Evolutionary conservation across 2,329 filamentous ascomycete species (phyloP).

Genomic region (Mycogone perniciosa): DNA sequence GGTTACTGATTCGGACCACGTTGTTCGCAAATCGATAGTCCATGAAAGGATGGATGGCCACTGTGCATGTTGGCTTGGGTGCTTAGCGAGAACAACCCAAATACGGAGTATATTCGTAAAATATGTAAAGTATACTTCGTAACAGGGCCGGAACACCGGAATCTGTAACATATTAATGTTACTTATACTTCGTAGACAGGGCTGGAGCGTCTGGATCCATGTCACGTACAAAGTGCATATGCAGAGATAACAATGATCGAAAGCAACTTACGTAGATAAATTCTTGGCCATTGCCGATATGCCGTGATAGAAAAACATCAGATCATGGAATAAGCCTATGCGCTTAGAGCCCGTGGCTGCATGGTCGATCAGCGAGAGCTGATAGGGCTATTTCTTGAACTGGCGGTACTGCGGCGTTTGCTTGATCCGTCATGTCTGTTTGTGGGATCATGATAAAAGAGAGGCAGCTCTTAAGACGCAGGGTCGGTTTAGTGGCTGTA

Average conservation of each 20-base stretch:
- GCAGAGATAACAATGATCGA: no score
- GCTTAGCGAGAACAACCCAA: no score
- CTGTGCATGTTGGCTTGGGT: no score
- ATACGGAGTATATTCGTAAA: no score
- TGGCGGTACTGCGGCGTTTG: neutral
- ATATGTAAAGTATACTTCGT: no score
- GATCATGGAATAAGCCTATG: neutral
- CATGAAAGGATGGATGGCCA: neutral
- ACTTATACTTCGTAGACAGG: neutral
- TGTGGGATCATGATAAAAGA: slow-evolving; percentile 4
- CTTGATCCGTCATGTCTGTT: slow-evolving; percentile 2
- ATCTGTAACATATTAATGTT: no score
- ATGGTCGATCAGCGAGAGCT: neutral
- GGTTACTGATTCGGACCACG: neutral
- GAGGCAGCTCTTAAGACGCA: neutral
- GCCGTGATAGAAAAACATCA: neutral
- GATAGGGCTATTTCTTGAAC: neutral
- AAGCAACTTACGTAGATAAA: neutral
- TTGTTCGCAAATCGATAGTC: neutral
- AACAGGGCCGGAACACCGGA: no score
- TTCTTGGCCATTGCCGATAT: neutral
- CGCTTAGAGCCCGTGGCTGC: neutral
- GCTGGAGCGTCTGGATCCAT: neutral
- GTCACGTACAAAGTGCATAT: no score
- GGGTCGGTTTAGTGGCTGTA: neutral